phyloP scores from a whole-genome alignment of 176 grass and related monocot genomes.

The Phragmites australis region DNA sequence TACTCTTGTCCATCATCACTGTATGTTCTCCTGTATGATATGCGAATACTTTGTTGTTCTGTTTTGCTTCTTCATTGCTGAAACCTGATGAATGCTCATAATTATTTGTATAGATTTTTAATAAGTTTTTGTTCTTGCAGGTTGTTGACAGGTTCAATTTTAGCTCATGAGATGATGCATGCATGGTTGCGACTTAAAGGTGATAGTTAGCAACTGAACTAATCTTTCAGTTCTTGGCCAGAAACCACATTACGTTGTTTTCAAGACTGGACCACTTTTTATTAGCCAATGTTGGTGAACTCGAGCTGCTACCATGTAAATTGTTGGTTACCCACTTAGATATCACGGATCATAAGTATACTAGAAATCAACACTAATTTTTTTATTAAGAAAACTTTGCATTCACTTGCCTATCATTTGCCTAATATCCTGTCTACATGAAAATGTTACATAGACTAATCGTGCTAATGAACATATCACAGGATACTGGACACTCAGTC shows the following conservation, averaged over 20 bases:
- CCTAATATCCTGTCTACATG: not conserved
- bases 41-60: not conserved
- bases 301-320: not conserved
- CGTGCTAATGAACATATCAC: conserved; percentile 25
- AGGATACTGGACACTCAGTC: conserved; percentile 70
- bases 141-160: conserved; percentile 92
- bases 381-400: not conserved
- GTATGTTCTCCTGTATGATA: not conserved
- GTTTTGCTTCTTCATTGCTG: not conserved
- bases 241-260: not conserved
- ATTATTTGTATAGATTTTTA: not conserved
- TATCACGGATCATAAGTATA: not conserved
- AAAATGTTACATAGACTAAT: conserved; percentile 20
- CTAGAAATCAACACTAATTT: conserved; percentile 17
- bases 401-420: conserved; percentile 15
- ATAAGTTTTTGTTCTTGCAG: conserved; percentile 51
- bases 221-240: not conserved
- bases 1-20: not conserved
- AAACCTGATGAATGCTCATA: not conserved
- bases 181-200: conserved; percentile 95
- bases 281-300: conserved; percentile 7
- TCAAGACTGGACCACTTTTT: not conserved
- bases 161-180: conserved; percentile 99
- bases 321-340: not conserved
- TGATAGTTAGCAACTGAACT: conserved; percentile 30